Percentiles rank a stretch among this genome's conserved stretches.
phyloP scores from a whole-genome alignment of 2,329 filamentous ascomycete species.

The Xylariaceae sp. region DNA sequence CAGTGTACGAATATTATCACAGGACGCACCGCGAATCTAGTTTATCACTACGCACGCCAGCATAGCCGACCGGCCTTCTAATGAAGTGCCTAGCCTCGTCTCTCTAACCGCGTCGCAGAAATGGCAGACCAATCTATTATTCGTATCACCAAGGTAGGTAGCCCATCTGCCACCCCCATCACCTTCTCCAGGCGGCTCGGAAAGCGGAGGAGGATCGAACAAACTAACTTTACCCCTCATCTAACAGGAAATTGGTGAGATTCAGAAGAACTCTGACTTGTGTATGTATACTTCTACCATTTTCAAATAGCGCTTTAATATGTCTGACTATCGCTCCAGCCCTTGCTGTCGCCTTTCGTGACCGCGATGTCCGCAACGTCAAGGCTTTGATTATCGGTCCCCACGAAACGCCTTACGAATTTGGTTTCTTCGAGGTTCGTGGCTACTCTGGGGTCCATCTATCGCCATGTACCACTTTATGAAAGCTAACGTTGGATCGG shows the following conservation, averaged over 20 bases:
- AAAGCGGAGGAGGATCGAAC: too few relatives aligned
- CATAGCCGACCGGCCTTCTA: neutral
- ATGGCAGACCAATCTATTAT: slow-evolving; percentile 89
- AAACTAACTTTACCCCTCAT: slow-evolving; percentile 4
- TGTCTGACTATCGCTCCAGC: slow-evolving; percentile 54
- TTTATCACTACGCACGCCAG: too few relatives aligned
- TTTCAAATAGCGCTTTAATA: slow-evolving; percentile 33
- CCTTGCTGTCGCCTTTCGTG: slow-evolving; percentile 84
- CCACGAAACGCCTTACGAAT: slow-evolving; percentile 94
- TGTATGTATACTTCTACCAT: slow-evolving; percentile 60
- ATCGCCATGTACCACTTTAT: neutral
- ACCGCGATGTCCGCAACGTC: slow-evolving; percentile 87
- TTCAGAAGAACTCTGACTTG: slow-evolving; percentile 82
- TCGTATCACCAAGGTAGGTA: slow-evolving; percentile 71
- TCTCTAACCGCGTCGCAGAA: slow-evolving; percentile 30
- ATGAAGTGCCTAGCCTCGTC: slow-evolving; percentile 19
- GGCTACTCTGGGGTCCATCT: neutral
- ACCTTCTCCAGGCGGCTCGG: too few relatives aligned
- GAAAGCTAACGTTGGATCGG: slow-evolving; percentile 35
- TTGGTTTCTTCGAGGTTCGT: slow-evolving; percentile 91
- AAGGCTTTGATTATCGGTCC: slow-evolving; percentile 89
- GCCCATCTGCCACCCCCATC: slow-evolving; percentile 53
- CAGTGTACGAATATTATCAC: too few relatives aligned
- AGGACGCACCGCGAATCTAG: too few relatives aligned
- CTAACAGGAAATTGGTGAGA: slow-evolving; percentile 78